These are phyloP conservation scores for Epichloe gansuensis DNA, from an alignment of 2,329 filamentous ascomycete genomes.

Conservation along the genomic window DNA sequence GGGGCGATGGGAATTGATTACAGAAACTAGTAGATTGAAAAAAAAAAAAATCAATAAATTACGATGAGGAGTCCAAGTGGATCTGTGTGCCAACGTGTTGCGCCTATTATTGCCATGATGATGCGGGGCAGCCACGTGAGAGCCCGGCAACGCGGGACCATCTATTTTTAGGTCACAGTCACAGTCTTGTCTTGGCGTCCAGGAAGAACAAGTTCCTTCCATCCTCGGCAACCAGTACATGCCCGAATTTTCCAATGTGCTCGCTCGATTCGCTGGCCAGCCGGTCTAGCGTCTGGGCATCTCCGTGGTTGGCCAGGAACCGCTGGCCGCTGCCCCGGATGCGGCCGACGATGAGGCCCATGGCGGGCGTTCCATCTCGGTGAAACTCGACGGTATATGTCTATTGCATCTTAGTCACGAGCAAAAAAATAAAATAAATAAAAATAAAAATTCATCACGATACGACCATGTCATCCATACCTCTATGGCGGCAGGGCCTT, in stretches of 20 bases:
- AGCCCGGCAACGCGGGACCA: no score
- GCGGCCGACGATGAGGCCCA: slow-evolving; percentile 13
- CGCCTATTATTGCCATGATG: no score
- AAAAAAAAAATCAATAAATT: no score
- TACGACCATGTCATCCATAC: slow-evolving; percentile 4
- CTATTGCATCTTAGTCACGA: slow-evolving; percentile 6
- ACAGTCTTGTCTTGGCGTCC: slow-evolving; percentile 7
- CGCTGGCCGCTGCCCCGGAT: slow-evolving; percentile 11
- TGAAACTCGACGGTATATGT: slow-evolving; percentile 21
- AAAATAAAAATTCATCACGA: background rate
- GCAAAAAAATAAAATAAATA: background rate
- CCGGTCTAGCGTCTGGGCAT: slow-evolving; percentile 9
- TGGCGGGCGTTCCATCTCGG: slow-evolving; percentile 10
- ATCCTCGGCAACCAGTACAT: slow-evolving; percentile 5
- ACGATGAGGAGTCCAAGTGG: no score
- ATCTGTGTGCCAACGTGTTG: no score
- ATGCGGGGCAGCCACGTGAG: no score
- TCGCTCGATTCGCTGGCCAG: slow-evolving; percentile 8
- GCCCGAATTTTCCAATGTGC: slow-evolving; percentile 11
- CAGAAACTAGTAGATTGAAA: no score
- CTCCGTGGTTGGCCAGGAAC: slow-evolving; percentile 18
- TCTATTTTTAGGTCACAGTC: background rate
- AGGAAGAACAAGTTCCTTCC: slow-evolving; percentile 11
- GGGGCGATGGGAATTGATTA: no score
- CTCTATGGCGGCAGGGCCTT: slow-evolving; percentile 15